phyloP scores from a whole-genome alignment of 139 green algal species.

The Chlamydomonas sp. region DNA sequence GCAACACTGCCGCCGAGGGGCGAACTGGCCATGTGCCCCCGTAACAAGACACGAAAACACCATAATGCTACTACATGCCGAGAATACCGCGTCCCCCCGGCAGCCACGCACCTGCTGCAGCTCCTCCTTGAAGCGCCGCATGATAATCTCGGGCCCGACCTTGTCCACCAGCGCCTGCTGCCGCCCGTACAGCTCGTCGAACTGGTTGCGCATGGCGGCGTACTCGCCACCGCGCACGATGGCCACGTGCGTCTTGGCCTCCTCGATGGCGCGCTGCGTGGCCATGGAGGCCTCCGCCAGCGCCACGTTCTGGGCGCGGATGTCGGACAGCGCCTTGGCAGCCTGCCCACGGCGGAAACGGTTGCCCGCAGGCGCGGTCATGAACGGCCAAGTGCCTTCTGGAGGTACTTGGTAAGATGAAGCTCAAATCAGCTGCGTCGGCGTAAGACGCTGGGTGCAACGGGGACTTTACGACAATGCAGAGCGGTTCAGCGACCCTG shows the following conservation, averaged over 20 bases:
- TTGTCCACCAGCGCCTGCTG: constrained; percentile 58
- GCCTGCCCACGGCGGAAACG: constrained; percentile 16
- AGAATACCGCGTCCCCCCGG: neutral
- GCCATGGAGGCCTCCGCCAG: constrained; percentile 60
- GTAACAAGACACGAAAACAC: neutral
- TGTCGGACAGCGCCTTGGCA: constrained; percentile 52
- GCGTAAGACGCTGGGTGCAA: too few relatives aligned
- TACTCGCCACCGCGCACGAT: constrained; percentile 73
- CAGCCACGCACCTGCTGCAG: constrained; percentile 42
- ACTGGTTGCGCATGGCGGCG: constrained; percentile 51
- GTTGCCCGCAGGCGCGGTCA: too few relatives aligned
- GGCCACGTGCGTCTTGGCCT: constrained; percentile 72
- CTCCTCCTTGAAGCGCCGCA: constrained; percentile 54
- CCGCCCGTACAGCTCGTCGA: constrained; percentile 59
- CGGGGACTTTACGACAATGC: neutral
- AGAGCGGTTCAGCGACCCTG: neutral
- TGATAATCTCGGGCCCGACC: constrained; percentile 31
- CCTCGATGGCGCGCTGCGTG: constrained; percentile 59
- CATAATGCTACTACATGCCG: too few relatives aligned
- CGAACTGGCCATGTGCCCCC: neutral
- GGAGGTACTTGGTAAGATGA: too few relatives aligned
- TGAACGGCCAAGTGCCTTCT: too few relatives aligned
- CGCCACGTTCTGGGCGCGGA: constrained; percentile 52
- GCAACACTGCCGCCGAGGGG: neutral
- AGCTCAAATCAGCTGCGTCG: too few relatives aligned